Evolutionary conservation across 345 rosid species (phyloP), one percentile per base, ranked within the genome.

Genomic region (Rhodomyrtus tomentosa): DNA sequence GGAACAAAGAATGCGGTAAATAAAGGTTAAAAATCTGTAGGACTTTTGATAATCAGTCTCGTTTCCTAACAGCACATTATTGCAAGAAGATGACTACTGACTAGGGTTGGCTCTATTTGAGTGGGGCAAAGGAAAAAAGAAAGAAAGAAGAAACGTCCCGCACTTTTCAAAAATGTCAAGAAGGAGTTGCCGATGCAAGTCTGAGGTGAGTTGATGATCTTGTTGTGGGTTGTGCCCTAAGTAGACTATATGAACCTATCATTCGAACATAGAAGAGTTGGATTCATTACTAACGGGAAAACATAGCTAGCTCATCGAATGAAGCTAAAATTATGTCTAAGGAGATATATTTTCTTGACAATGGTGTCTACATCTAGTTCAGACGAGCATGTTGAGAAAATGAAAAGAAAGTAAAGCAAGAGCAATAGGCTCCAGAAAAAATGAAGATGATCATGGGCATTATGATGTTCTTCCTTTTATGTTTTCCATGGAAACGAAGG

Each of bases 211-310:
- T 38, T 51, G 50, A 42, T 88, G 87, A 62, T 88, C 88, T n/a
- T 55, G 81, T 83, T 85, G 15, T 79, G 72, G 92, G 88, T 54
- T 90, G 80, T 59, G 88, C 42, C 96, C 96, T 81, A 94, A 80
- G 86, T 95, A 94, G 21, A 94, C 93, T 81, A 95, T 88, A 88
- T 95, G 92, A 84, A 95, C 94, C 95, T 93, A 88, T 87, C 49
- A 40, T 90, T 58, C 36, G 14, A 50, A 83, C 5, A 15, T 68
- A 50, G 24, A 85, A 74, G 40, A 62, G 72, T 6, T 5, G 25
- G 45, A 32, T 36, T 1, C 45, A 68, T 32, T 18, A 68, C 40
- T 45, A 53, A 82, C 11, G 52, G 52, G 24, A 85, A 32, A n/a
- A n/a, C 9, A 56, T 55, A 54, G 27, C 32, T 45, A 40, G 32